Evolutionary conservation across 192 early-diverging fungal species (phyloP), one percentile per base, ranked within the genome.

Genomic region (Podila clonocystis): DNA sequence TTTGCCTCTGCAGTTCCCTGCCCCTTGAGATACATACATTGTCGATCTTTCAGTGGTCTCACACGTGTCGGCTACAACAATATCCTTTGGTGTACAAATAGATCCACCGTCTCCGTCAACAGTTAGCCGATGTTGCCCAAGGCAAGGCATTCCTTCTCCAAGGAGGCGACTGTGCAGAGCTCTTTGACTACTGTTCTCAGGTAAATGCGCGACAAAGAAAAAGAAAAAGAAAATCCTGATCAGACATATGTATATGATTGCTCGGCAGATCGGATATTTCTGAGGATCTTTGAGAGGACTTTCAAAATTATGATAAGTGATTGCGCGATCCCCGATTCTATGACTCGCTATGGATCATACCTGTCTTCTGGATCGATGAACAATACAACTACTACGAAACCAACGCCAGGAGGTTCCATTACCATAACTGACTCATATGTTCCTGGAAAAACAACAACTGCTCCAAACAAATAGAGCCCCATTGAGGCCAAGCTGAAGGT

Each of bases 161-260:
- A 85, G 98, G 98, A 67, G 98, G 98, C 63, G 98, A 98, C 85
- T 99, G 98, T 85, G 98, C 98, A 28, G 98, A 99, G 85, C 89
- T 96, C 45, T 99, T 99, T 83, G 96, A 99, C 73, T 99, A 99
- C 83, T 99, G 97, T 84, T 89, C 92, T n/a, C 88, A 93, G 86
- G 92, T 93, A 88, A 67, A 30, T 33, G 26, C 52, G 20, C 52
- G 20, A 24, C 52, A 55, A 24, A 3, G 9, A 52, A 3, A 55
- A 55, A 20, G 8, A 55, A 52, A 3, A 55, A 55, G 5, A 24
- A 55, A 20, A 24, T 55, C n/a, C 24, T 24, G n/a, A 55, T 11
- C 22, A 22, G 17, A n/a, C 52, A 24, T 55, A 55, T 2, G 52
- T 55, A 26, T 5, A 33, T 36, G 34, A 36, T 36, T 6, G 41